Percentiles rank a stretch among this genome's conserved stretches.
These are phyloP conservation scores for Turritis glabra DNA, from an alignment of 345 rosid species.

Conservation along the genomic window DNA sequence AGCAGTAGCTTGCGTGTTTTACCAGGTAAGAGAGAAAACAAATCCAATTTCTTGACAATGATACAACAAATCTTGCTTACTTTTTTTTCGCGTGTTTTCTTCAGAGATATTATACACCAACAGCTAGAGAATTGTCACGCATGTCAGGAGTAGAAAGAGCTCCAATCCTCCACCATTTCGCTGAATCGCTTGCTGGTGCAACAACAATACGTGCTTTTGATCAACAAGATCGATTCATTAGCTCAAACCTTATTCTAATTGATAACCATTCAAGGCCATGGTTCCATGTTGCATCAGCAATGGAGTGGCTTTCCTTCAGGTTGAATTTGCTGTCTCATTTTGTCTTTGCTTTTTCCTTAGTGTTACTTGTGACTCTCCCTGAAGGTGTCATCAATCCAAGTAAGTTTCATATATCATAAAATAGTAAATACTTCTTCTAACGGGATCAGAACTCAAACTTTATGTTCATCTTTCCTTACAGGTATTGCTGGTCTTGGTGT, in stretches of 20 bases:
- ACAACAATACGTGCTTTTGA: conserved; percentile 87
- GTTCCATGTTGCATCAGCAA: conserved; percentile 83
- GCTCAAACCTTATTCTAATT: conserved; percentile 64
- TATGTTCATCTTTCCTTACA: conserved; percentile 35
- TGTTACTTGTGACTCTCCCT: conserved; percentile 82
- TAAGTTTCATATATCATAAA: conserved; percentile 44
- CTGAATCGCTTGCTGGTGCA: conserved; percentile 89
- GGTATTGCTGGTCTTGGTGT: conserved; percentile 95
- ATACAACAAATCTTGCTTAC: conserved; percentile 6
- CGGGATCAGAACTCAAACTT: not conserved
- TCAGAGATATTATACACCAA: conserved; percentile 87
- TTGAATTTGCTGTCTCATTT: conserved; percentile 83
- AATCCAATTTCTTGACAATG: not conserved
- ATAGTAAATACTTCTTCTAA: not conserved
- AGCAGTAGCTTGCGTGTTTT: conserved; percentile 88
- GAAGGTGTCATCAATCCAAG: conserved; percentile 95
- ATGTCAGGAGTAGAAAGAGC: conserved; percentile 78
- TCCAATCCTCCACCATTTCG: conserved; percentile 95
- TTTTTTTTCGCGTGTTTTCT: not conserved
- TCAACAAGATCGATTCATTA: conserved; percentile 63
- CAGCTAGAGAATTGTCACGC: conserved; percentile 94
- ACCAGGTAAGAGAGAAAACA: conserved; percentile 60
- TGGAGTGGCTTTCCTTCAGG: conserved; percentile 98
- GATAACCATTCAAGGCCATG: conserved; percentile 89
- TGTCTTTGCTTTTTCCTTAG: conserved; percentile 85